Evolutionary conservation across 148 eudicot species (phyloP), one percentile per base, ranked within the genome.

Genomic region (Silene uniflora): DNA sequence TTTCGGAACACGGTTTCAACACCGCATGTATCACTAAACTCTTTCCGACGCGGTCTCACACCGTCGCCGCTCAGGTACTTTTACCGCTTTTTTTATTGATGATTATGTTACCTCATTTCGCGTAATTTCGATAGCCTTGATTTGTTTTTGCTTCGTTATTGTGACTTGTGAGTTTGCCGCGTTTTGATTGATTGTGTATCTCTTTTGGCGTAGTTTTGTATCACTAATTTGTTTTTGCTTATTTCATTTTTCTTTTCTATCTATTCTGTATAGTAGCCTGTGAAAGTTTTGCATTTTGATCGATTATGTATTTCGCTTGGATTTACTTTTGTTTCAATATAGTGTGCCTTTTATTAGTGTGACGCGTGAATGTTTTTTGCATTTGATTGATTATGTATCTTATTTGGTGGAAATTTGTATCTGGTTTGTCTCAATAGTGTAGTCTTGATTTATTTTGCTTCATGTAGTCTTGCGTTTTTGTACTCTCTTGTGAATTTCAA

Each of bases 1-100:
- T 95, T 6, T 95, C 99, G 6, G 99, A 95, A 85, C 94, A 92
- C 83, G 99, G 99, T 54, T 95, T 95, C 72, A 90, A 92, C 55
- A 95, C 99, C 1, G 99, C 99, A 79, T 95, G 99, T 79, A 86
- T 95, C 75, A 95, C 99, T 67, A 95, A 95, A 87, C 97, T 95
- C n/a, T 95, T 95, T 67, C 97, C 97, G 18, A 95, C 97, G 69
- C 93, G 97, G 39, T 95, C 98, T 5, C 98, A 95, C 70, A 95
- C 98, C 1, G 98, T 92, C 76, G 97, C 98, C 18, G 98, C 98
- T 67, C 98, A 95, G 96, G 98, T 94, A 49, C 17, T 42, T 7
- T 46, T 58, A 54, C 7, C 21, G 13, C 17, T 7, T 7, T 70
- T 71, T 7, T 10, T 7, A 64, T 71, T 7, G 4, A 6, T 52